A percentile compares a stretch with the other conserved stretches of the same genome.
Conservation (phyloP, 768 basidiomycete genomes). For the Naematelia encephala region DNA sequence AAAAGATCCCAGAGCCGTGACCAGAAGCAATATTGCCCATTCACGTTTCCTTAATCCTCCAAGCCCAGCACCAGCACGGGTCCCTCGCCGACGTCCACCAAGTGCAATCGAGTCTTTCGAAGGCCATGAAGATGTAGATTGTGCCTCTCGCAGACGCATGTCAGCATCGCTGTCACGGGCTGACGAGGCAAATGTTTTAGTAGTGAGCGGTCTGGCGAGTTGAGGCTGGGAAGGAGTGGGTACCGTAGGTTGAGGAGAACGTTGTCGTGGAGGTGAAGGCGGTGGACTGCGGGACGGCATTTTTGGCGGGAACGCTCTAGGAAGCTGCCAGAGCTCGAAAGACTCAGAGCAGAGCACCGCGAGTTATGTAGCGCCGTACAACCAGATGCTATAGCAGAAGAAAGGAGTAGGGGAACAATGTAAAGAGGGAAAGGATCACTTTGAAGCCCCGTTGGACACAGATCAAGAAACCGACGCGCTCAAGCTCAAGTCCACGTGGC, state of each 20-base stretch:
- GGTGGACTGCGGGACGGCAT: conserved; percentile 20
- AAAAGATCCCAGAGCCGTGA: conserved; percentile 61
- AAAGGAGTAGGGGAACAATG: too few relatives aligned
- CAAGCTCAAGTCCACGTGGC: too few relatives aligned
- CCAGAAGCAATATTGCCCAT: conserved; percentile 25
- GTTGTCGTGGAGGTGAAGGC: conserved; percentile 5
- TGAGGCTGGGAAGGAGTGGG: not conserved
- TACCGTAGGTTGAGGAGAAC: not conserved
- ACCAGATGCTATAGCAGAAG: too few relatives aligned
- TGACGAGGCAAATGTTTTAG: not conserved
- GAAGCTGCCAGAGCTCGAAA: not conserved
- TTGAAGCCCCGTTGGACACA: too few relatives aligned
- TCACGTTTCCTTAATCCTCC: conserved; percentile 33
- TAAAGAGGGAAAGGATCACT: too few relatives aligned
- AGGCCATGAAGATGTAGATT: not conserved
- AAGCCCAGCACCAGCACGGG: conserved; percentile 33
- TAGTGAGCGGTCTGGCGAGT: not conserved
- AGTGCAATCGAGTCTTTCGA: not conserved
- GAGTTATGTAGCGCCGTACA: too few relatives aligned
- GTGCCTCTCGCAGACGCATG: not conserved
- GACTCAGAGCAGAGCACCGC: too few relatives aligned
- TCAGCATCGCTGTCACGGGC: not conserved
- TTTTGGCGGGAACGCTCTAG: not conserved
- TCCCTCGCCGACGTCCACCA: conserved; percentile 13
- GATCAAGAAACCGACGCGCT: too few relatives aligned